A percentile compares a stretch with the other conserved stretches of the same genome.
Evolutionary conservation across 495 filamentous ascomycete species (phyloP).

Genomic region (Parathielavia hyrcaniae): DNA sequence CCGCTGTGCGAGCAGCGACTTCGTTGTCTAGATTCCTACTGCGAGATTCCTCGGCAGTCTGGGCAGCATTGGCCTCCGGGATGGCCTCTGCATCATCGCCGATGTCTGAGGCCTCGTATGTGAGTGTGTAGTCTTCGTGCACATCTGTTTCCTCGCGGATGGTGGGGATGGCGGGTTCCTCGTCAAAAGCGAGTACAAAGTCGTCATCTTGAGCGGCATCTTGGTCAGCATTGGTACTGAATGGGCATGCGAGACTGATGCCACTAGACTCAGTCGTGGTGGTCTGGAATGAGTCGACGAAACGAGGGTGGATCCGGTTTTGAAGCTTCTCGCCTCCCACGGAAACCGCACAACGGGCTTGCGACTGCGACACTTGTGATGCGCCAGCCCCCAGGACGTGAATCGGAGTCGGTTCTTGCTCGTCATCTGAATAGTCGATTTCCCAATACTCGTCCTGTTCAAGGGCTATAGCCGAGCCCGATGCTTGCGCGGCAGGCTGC

Average conservation of each 20-base stretch:
- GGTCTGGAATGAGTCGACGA: background rate
- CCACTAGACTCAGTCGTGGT: background rate
- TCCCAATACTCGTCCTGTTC: conserved; percentile 10
- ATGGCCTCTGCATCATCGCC: background rate
- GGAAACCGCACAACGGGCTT: background rate
- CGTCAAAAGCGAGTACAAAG: conserved; percentile 14
- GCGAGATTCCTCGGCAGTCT: conserved; percentile 14
- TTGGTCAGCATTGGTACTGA: conserved; percentile 19
- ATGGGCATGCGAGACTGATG: conserved; percentile 1
- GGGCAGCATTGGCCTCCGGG: conserved; percentile 5
- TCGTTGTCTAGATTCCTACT: conserved; percentile 5
- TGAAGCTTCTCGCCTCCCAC: background rate
- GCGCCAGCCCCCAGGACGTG: background rate
- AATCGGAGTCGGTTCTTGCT: conserved; percentile 3
- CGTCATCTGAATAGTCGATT: conserved; percentile 23
- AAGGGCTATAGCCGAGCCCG: background rate
- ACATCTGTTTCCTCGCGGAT: conserved; percentile 14
- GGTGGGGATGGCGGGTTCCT: conserved; percentile 7
- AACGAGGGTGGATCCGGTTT: background rate
- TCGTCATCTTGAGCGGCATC: conserved; percentile 22
- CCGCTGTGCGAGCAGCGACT: conserved; percentile 3
- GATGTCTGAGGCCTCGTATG: background rate
- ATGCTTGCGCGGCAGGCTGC: background rate
- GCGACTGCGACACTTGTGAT: background rate
- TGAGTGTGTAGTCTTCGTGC: conserved; percentile 6